These are phyloP conservation scores for Rickenella mellea DNA, from an alignment of 768 basidiomycete species.

Conservation along the genomic window DNA sequence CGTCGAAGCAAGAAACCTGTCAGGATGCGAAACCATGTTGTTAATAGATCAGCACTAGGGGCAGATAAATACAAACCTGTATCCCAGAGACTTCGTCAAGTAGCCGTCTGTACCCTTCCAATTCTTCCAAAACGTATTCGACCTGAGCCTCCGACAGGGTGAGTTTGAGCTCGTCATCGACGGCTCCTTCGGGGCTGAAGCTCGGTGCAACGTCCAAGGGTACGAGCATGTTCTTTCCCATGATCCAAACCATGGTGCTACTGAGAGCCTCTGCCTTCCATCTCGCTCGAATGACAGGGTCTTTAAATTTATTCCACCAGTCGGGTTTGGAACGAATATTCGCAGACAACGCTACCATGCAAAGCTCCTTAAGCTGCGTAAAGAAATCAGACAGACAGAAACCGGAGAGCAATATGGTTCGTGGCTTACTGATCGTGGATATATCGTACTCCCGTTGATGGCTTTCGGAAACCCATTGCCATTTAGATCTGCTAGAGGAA, in stretches of 20 bases:
- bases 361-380: conserved; percentile 8
- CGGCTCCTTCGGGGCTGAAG: background rate
- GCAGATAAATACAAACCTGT: conserved; percentile 10
- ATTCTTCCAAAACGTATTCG: conserved; percentile 12
- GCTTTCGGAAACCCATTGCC: too few relatives aligned
- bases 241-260: background rate
- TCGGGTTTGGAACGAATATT: conserved; percentile 8
- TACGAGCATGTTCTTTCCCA: background rate
- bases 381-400: too few relatives aligned
- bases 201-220: background rate
- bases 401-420: too few relatives aligned
- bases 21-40: background rate
- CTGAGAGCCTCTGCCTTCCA: conserved; percentile 7
- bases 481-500: too few relatives aligned
- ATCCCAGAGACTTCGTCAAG: conserved; percentile 11
- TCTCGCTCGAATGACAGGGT: conserved; percentile 4
- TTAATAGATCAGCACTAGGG: too few relatives aligned
- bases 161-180: background rate
- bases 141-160: conserved; percentile 4
- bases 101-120: conserved; percentile 11
- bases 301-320: conserved; percentile 5
- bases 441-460: too few relatives aligned
- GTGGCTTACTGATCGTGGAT: too few relatives aligned
- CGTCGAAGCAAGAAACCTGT: conserved; percentile 7
- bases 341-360: conserved; percentile 9